Conservation (phyloP, 2,329 filamentous ascomycete genomes). For the Microsporum ferrugineum region DNA sequence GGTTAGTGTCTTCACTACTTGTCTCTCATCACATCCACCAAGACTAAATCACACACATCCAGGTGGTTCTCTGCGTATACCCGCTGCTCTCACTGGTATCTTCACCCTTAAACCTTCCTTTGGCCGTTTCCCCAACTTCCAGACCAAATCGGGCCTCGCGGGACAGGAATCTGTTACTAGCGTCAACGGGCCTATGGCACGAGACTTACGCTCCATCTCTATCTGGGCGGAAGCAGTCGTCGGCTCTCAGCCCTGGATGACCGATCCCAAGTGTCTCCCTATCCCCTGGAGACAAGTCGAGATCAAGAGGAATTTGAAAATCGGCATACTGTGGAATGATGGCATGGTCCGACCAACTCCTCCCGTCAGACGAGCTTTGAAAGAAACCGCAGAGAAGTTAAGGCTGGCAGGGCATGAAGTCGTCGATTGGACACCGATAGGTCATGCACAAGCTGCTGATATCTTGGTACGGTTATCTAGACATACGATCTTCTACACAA, state of each 20-base stretch:
- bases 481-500: not conserved
- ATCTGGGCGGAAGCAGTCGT: conserved; percentile 28
- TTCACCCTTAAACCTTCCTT: conserved; percentile 44
- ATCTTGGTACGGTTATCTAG: conserved; percentile 25
- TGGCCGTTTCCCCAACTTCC: conserved; percentile 46
- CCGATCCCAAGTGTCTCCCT: conserved; percentile 29
- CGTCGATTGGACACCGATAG: conserved; percentile 35
- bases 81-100: conserved; percentile 42
- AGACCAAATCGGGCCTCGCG: conserved; percentile 37
- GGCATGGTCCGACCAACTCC: conserved; percentile 47
- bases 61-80: conserved; percentile 34
- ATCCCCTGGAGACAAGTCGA: conserved; percentile 29
- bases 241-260: conserved; percentile 26
- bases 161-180: conserved; percentile 32
- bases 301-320: conserved; percentile 28
- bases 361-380: conserved; percentile 29
- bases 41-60: not conserved
- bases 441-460: conserved; percentile 32
- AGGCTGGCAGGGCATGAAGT: conserved; percentile 29
- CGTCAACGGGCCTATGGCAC: conserved; percentile 31
- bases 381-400: conserved; percentile 24
- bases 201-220: conserved; percentile 24
- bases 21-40: not conserved
- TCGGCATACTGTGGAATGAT: conserved; percentile 36
- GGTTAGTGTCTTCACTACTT: conserved; percentile 12